phyloP scores from a whole-genome alignment of 805 yeast species.

The Saccharomycopsis babjevae region DNA sequence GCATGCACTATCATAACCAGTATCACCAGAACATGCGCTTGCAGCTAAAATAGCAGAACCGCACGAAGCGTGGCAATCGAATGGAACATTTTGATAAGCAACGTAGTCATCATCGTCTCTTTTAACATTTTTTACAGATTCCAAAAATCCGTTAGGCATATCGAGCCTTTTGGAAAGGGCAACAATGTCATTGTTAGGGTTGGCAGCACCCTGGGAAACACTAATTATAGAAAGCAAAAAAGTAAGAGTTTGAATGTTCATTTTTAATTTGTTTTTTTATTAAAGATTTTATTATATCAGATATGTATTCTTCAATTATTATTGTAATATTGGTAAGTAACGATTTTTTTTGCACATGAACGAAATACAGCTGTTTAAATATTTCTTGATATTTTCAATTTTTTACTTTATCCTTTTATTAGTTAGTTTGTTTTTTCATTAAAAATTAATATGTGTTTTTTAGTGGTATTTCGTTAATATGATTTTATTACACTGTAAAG shows the following conservation, averaged over 20 bases:
- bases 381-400: no score
- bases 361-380: no score
- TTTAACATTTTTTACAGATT: constrained; percentile 9
- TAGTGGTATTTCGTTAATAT: no score
- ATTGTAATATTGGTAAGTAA: no score
- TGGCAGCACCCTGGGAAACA: constrained; percentile 6
- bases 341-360: no score
- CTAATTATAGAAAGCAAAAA: background rate
- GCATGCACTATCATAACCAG: constrained; percentile 22
- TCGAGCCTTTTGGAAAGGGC: background rate
- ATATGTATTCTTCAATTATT: no score
- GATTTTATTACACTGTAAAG: no score
- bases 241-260: background rate
- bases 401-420: no score
- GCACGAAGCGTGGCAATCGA: constrained; percentile 27
- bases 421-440: no score
- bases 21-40: constrained; percentile 23
- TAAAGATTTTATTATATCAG: no score
- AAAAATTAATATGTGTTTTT: no score
- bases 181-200: constrained; percentile 6
- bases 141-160: constrained; percentile 8
- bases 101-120: constrained; percentile 5
- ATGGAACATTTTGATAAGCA: constrained; percentile 19
- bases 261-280: background rate
- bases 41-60: constrained; percentile 28